These are phyloP conservation scores for Aquilaria agallochum DNA, from an alignment of 441 rosid genomes.

Conservation along the genomic window DNA sequence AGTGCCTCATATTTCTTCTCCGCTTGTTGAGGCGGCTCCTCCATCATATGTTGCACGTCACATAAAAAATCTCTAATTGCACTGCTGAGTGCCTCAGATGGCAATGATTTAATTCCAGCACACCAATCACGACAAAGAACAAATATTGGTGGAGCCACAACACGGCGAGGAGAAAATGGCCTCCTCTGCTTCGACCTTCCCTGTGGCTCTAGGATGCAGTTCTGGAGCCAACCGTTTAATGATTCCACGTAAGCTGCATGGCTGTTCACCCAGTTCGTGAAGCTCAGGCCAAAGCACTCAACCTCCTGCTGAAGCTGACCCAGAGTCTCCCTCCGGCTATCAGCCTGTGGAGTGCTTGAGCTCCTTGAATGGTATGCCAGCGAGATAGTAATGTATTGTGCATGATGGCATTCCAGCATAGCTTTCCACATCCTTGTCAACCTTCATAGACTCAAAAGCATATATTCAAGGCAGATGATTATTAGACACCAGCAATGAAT, in stretches of 20 bases:
- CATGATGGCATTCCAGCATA: slow-evolving; percentile 91
- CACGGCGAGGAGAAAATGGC: slow-evolving; percentile 75
- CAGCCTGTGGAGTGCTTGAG: slow-evolving; percentile 34
- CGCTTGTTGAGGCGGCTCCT: slow-evolving; percentile 25
- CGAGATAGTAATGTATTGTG: slow-evolving; percentile 92
- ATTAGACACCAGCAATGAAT: not conserved
- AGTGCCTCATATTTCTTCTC: slow-evolving; percentile 19
- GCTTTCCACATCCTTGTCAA: slow-evolving; percentile 91
- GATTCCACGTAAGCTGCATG: slow-evolving; percentile 64
- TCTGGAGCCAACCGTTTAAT: slow-evolving; percentile 79
- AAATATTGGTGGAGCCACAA: slow-evolving; percentile 74
- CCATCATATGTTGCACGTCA: slow-evolving; percentile 49
- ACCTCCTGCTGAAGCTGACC: slow-evolving; percentile 68
- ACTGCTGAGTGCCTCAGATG: slow-evolving; percentile 57
- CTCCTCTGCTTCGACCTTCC: slow-evolving; percentile 61
- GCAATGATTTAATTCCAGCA: slow-evolving; percentile 62
- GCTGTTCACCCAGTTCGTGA: slow-evolving; percentile 70
- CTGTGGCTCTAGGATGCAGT: slow-evolving; percentile 67
- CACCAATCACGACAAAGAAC: slow-evolving; percentile 80
- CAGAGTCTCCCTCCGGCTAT: slow-evolving; percentile 40
- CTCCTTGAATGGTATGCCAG: slow-evolving; percentile 79
- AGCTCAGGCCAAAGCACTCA: slow-evolving; percentile 81
- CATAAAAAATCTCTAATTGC: slow-evolving; percentile 53
- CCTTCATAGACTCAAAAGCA: slow-evolving; percentile 37
- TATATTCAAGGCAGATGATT: not conserved